Percentiles rank a stretch among this genome's conserved stretches.
Evolutionary conservation across 768 basidiomycete genomes (phyloP).

Genomic region (Mycena sanguinolenta): DNA sequence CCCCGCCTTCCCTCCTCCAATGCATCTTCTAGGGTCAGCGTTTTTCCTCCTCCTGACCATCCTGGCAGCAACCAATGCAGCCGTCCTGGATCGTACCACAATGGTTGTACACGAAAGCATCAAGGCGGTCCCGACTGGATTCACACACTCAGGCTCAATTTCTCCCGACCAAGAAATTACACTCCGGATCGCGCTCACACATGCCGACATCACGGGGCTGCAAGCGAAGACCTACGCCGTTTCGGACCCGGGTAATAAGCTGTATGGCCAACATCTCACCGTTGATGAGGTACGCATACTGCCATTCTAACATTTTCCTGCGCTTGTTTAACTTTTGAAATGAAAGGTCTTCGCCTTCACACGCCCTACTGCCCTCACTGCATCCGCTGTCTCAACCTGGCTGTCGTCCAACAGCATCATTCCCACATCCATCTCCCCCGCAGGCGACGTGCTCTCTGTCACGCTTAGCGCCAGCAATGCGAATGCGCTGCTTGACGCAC

Average conservation of each 20-base stretch:
- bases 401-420: conserved; percentile 18
- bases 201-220: conserved; percentile 21
- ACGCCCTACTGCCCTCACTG: background rate
- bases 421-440: conserved; percentile 21
- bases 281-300: conserved; percentile 12
- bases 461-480: conserved; percentile 19
- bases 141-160: conserved; percentile 9
- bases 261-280: conserved; percentile 20
- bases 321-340: background rate
- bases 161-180: conserved; percentile 17
- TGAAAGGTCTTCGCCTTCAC: conserved; percentile 16
- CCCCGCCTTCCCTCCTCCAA: too few species aligned
- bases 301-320: background rate
- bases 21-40: too few species aligned
- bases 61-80: too few species aligned
- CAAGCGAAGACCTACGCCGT: conserved; percentile 18
- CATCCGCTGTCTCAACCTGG: background rate
- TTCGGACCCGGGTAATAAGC: conserved; percentile 13
- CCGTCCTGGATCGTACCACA: background rate
- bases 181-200: conserved; percentile 15
- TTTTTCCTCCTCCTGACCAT: too few species aligned
- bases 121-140: conserved; percentile 10
- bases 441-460: conserved; percentile 22
- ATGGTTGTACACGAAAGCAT: conserved; percentile 22
- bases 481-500: conserved; percentile 16